Conservation (phyloP, 179 eudicot species). For the Heliamphora pulchella region DNA sequence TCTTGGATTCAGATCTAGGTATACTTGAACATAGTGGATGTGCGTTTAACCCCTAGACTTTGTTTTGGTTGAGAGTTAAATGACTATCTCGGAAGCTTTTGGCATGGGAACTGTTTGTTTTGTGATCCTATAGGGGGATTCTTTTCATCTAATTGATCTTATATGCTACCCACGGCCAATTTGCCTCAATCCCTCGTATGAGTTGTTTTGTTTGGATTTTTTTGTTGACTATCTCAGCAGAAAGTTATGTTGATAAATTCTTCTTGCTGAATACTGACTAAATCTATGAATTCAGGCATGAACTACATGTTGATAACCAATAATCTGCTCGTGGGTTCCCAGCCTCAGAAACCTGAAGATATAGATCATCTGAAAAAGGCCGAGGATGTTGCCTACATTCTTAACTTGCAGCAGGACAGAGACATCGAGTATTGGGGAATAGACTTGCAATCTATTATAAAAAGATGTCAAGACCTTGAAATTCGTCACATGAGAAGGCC, state of each 20-base stretch:
- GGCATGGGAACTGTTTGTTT: no score
- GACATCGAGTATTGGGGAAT: slow-evolving; percentile 90
- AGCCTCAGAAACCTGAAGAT: slow-evolving; percentile 91
- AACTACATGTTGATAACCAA: slow-evolving; percentile 72
- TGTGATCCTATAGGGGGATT: no score
- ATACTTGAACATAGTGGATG: background rate
- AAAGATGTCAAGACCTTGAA: slow-evolving; percentile 45
- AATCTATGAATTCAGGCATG: slow-evolving; percentile 55
- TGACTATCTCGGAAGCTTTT: background rate
- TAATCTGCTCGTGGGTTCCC: slow-evolving; percentile 85
- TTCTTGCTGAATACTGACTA: background rate
- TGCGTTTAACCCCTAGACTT: background rate
- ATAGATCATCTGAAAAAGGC: slow-evolving; percentile 72
- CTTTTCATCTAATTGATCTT: background rate
- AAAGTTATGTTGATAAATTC: background rate
- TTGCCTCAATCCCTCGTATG: background rate
- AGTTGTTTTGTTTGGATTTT: background rate
- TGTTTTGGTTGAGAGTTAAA: background rate
- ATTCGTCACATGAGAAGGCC: slow-evolving; percentile 89
- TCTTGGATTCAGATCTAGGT: background rate
- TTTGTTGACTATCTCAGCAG: background rate
- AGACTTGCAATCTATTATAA: slow-evolving; percentile 53
- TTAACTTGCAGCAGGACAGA: slow-evolving; percentile 89
- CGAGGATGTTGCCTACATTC: slow-evolving; percentile 68
- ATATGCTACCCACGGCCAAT: background rate